phyloP scores from a whole-genome alignment of 305 asterid species.

The Solanum aculeatissimum region DNA sequence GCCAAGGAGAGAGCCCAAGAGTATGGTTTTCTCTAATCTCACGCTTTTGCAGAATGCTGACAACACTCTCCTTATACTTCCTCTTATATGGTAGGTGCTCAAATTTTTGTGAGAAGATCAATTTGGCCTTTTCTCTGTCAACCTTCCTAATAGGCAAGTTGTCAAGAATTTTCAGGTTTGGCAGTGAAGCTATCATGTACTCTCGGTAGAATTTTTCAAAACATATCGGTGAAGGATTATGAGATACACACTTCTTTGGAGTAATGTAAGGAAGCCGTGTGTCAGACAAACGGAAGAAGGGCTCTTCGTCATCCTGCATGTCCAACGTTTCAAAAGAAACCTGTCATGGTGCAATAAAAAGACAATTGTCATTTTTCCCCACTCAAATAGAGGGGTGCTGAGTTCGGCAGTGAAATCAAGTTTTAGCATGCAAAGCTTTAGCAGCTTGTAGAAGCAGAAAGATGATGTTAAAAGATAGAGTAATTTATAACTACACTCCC shows the following conservation, averaged over 20 bases:
- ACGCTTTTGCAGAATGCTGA: constrained; percentile 56
- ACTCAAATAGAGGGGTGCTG: neutral
- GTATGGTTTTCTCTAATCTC: constrained; percentile 49
- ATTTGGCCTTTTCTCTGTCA: constrained; percentile 57
- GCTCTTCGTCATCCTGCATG: constrained; percentile 29
- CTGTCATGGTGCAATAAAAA: constrained; percentile 22
- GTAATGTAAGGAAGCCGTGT: constrained; percentile 22
- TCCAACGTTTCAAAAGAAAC: constrained; percentile 35
- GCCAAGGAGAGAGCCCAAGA: constrained; percentile 23
- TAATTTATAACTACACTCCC: neutral
- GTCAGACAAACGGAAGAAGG: constrained; percentile 20
- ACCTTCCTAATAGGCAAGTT: constrained; percentile 47
- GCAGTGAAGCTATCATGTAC: constrained; percentile 69
- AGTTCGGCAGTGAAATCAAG: neutral
- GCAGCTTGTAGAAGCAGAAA: neutral
- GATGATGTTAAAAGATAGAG: neutral
- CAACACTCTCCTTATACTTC: constrained; percentile 45
- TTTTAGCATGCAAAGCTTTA: neutral
- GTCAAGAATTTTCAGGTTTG: constrained; percentile 61
- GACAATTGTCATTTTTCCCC: neutral
- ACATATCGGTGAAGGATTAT: constrained; percentile 77
- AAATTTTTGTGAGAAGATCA: constrained; percentile 38
- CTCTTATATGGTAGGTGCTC: constrained; percentile 74
- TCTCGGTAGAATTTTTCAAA: constrained; percentile 78
- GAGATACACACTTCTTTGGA: constrained; percentile 37